phyloP scores from a whole-genome alignment of 495 filamentous ascomycete genomes.

The Penicillium canariense region DNA sequence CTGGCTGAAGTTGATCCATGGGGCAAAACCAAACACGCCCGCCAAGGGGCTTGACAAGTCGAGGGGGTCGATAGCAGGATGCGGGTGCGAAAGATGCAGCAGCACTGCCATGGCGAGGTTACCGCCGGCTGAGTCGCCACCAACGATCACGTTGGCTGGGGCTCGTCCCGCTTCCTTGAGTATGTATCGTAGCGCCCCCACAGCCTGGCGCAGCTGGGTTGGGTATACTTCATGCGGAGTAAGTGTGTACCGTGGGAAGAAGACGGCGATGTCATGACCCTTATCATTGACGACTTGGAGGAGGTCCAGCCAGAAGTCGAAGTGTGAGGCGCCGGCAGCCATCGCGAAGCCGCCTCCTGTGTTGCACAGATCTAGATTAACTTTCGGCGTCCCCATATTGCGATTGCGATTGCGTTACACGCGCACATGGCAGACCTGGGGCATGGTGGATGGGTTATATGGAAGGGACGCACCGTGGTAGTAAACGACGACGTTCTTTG shows the following conservation, averaged over 20 bases:
- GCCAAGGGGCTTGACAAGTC: conserved; percentile 36
- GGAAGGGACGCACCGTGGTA: conserved; percentile 50
- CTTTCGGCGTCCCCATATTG: not conserved
- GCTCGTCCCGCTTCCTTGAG: conserved; percentile 36
- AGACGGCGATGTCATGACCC: conserved; percentile 48
- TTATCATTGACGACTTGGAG: conserved; percentile 39
- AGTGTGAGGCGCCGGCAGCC: conserved; percentile 39
- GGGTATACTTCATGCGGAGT: conserved; percentile 55
- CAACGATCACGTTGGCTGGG: conserved; percentile 49
- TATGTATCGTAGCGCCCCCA: conserved; percentile 52
- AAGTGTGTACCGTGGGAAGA: conserved; percentile 56
- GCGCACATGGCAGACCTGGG: not conserved
- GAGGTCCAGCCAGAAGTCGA: conserved; percentile 47
- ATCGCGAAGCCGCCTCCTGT: conserved; percentile 59
- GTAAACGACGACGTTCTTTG: conserved; percentile 57
- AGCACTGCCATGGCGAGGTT: conserved; percentile 56
- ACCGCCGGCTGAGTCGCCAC: conserved; percentile 63
- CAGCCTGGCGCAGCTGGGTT: conserved; percentile 55
- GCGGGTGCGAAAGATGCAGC: conserved; percentile 59
- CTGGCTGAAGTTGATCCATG: conserved; percentile 53
- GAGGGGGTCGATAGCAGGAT: conserved; percentile 45
- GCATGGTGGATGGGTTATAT: not conserved
- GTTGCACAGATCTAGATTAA: not conserved
- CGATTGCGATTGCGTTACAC: not conserved
- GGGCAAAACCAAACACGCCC: conserved; percentile 51